These are phyloP conservation scores for Cardamine occulta DNA, from an alignment of 345 rosid genomes.

Conservation along the genomic window DNA sequence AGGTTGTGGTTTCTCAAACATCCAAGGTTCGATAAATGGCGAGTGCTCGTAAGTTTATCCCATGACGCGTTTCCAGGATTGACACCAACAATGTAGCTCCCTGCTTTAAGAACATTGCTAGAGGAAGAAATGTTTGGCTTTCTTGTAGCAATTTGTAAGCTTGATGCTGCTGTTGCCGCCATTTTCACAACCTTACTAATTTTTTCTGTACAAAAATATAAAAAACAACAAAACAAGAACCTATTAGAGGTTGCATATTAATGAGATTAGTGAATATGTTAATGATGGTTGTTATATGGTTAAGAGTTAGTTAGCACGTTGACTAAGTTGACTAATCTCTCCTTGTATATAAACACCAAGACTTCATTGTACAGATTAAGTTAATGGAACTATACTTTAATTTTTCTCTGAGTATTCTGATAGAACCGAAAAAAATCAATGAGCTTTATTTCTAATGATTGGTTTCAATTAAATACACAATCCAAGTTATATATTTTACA, in stretches of 20 bases:
- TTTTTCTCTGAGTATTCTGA: no score
- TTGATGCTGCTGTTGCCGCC: constrained; percentile 65
- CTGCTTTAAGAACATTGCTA: constrained; percentile 49
- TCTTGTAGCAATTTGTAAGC: constrained; percentile 59
- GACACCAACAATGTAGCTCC: constrained; percentile 48
- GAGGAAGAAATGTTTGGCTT: constrained; percentile 62
- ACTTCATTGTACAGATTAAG: no score
- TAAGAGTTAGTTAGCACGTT: no score
- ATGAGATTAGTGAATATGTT: no score
- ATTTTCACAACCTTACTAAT: constrained; percentile 46
- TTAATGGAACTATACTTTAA: no score
- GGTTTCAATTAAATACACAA: constrained; percentile 4
- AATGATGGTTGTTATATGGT: no score
- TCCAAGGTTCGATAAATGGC: constrained; percentile 55
- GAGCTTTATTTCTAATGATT: constrained; percentile 11
- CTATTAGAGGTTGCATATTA: no score
- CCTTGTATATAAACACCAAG: no score
- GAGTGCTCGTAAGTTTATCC: constrained; percentile 54
- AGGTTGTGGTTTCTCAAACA: constrained; percentile 45
- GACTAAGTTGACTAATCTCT: no score
- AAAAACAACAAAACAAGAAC: background rate
- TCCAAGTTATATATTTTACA: background rate
- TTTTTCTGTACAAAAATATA: constrained; percentile 29
- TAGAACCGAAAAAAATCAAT: background rate
- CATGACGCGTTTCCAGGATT: constrained; percentile 51